Conservation (phyloP, 1,284 basidiomycete genomes). For the Pseudozyma hubeiensis region DNA sequence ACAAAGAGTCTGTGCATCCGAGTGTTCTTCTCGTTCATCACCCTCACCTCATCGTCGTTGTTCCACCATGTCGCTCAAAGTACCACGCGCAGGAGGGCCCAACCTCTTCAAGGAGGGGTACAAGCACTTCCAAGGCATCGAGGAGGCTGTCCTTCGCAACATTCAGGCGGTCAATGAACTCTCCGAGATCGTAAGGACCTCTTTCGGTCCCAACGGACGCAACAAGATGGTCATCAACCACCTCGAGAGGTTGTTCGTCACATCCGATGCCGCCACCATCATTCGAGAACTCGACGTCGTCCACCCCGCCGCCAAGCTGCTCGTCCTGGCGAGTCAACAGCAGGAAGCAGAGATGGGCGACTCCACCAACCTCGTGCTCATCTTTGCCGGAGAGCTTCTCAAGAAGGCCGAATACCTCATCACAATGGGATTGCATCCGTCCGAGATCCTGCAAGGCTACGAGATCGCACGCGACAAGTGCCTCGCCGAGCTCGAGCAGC, state of each 20-base stretch:
- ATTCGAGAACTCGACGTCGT: slow-evolving; percentile 98
- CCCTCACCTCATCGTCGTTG: neutral
- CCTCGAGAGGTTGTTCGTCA: slow-evolving; percentile 93
- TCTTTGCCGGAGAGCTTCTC: slow-evolving; percentile 93
- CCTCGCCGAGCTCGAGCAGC: slow-evolving; percentile 82
- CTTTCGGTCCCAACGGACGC: slow-evolving; percentile 90
- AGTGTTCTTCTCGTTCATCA: slow-evolving; percentile 14
- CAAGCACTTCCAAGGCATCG: slow-evolving; percentile 87
- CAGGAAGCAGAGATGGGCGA: slow-evolving; percentile 99
- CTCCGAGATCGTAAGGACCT: slow-evolving; percentile 93
- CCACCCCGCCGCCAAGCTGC: slow-evolving; percentile 94
- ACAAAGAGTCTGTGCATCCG: too few relatives aligned
- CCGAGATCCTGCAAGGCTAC: slow-evolving; percentile 88
- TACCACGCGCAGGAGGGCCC: slow-evolving; percentile 87
- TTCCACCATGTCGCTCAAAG: slow-evolving; percentile 84
- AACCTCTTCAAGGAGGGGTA: slow-evolving; percentile 83
- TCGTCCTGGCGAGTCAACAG: slow-evolving; percentile 97
- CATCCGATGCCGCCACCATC: slow-evolving; percentile 98
- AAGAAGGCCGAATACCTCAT: slow-evolving; percentile 93
- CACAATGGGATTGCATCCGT: slow-evolving; percentile 95
- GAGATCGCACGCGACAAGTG: slow-evolving; percentile 91
- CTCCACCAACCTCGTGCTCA: slow-evolving; percentile 93
- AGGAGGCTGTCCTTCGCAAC: slow-evolving; percentile 87
- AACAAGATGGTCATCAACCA: slow-evolving; percentile 73
- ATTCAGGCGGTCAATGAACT: slow-evolving; percentile 94